Percentiles rank a stretch among this genome's conserved stretches.
Evolutionary conservation across 2,329 filamentous ascomycete genomes (phyloP).

Genomic region (Aspergillus aculeatinus): DNA sequence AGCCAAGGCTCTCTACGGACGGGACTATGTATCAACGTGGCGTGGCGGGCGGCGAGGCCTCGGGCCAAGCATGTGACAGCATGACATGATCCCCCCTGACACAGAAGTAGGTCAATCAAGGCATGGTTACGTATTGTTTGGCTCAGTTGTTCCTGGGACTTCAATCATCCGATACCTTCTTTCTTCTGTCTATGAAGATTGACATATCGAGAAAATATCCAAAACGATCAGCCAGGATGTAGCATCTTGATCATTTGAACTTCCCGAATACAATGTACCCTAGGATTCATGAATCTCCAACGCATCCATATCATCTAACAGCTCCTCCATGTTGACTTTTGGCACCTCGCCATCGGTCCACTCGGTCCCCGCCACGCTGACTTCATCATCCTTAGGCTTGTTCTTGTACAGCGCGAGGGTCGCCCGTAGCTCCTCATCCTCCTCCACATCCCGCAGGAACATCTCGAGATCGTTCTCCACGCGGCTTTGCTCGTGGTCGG

Average conservation of each 20-base stretch:
- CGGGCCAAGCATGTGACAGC: too few relatives aligned
- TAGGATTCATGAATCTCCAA: slow-evolving; percentile 62
- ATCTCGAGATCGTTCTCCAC: slow-evolving; percentile 92
- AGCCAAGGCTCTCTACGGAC: too few relatives aligned
- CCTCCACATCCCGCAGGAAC: slow-evolving; percentile 95
- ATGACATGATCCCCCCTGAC: not conserved
- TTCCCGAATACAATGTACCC: too few relatives aligned
- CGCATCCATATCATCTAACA: slow-evolving; percentile 92
- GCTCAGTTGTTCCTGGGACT: too few relatives aligned
- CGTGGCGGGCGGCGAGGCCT: too few relatives aligned
- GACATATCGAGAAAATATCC: too few relatives aligned
- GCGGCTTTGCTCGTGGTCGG: slow-evolving; percentile 45
- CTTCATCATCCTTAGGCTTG: slow-evolving; percentile 45
- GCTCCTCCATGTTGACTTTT: slow-evolving; percentile 72
- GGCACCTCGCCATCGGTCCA: slow-evolving; percentile 61
- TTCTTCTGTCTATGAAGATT: too few relatives aligned
- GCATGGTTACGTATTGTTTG: not conserved
- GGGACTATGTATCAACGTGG: too few relatives aligned
- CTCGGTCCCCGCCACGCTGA: slow-evolving; percentile 60
- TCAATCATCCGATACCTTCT: too few relatives aligned
- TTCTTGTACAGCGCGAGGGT: slow-evolving; percentile 84
- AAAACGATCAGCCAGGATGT: too few relatives aligned
- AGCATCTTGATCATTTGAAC: too few relatives aligned
- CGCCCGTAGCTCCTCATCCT: slow-evolving; percentile 82
- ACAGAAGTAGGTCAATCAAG: not conserved